Conservation (phyloP, 495 filamentous ascomycete genomes). For the Neurospora hispaniola region DNA sequence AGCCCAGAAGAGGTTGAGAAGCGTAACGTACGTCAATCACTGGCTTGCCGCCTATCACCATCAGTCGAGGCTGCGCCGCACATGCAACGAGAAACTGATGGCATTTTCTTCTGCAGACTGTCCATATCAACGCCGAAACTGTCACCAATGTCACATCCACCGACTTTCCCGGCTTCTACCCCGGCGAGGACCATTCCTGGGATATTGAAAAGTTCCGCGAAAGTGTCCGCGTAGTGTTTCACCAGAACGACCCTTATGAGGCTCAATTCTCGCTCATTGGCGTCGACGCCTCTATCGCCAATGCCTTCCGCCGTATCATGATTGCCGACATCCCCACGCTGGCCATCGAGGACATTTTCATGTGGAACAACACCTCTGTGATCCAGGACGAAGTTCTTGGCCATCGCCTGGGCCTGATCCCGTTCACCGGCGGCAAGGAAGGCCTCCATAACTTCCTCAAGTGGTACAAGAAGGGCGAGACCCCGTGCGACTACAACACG, state of each 20-base stretch:
- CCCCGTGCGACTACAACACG: constrained; percentile 68
- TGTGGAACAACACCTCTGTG: constrained; percentile 90
- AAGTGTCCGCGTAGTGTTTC: constrained; percentile 65
- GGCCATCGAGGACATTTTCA: constrained; percentile 84
- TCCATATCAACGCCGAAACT: constrained; percentile 78
- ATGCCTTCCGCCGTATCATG: constrained; percentile 95
- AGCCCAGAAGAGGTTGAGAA: constrained; percentile 29
- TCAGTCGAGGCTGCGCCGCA: neutral
- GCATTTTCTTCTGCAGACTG: constrained; percentile 45
- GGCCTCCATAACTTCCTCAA: constrained; percentile 65
- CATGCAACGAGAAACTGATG: neutral
- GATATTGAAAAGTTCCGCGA: constrained; percentile 61
- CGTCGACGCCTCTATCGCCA: constrained; percentile 84
- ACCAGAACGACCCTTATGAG: constrained; percentile 64
- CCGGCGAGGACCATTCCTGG: constrained; percentile 86
- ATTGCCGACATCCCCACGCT: constrained; percentile 90
- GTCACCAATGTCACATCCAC: constrained; percentile 79
- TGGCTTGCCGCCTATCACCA: neutral
- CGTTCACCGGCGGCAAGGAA: constrained; percentile 64
- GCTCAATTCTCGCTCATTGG: constrained; percentile 84
- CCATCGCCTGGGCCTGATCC: constrained; percentile 79
- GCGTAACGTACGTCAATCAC: constrained; percentile 26
- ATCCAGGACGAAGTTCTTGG: constrained; percentile 96
- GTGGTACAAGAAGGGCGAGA: constrained; percentile 49
- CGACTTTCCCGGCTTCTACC: constrained; percentile 84